Conservation (phyloP, 345 rosid species). For the Cardiospermum halicacabum region DNA sequence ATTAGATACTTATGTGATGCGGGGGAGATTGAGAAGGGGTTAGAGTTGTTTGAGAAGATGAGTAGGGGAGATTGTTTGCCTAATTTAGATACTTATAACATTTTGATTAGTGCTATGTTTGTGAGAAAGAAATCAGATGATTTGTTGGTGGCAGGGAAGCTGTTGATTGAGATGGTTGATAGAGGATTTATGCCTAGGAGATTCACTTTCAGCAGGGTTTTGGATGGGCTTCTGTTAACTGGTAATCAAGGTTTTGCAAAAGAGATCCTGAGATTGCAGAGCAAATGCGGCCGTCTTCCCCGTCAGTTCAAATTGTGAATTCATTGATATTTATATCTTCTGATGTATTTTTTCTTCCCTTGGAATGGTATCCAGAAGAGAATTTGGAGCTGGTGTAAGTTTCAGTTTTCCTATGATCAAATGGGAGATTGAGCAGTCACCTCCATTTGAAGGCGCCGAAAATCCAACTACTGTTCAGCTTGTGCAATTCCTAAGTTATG, state of each 20-base stretch:
- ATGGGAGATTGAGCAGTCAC: not conserved
- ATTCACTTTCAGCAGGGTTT: slow-evolving; percentile 66
- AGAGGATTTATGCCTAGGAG: slow-evolving; percentile 81
- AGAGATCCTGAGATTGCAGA: slow-evolving; percentile 70
- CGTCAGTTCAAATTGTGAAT: slow-evolving; percentile 45
- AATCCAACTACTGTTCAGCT: not conserved
- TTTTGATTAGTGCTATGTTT: slow-evolving; percentile 83
- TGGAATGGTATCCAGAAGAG: not conserved
- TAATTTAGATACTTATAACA: slow-evolving; percentile 78
- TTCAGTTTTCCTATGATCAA: not conserved
- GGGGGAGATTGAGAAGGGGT: slow-evolving; percentile 64
- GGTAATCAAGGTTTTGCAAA: slow-evolving; percentile 77
- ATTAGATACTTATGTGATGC: slow-evolving; percentile 63
- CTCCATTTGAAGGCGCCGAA: not conserved
- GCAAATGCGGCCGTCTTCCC: slow-evolving; percentile 55
- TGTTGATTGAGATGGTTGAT: slow-evolving; percentile 86
- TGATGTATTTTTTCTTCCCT: not conserved
- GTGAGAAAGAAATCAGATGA: slow-evolving; percentile 74
- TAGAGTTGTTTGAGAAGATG: slow-evolving; percentile 71
- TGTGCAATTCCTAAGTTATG: not conserved
- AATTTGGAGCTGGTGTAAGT: not conserved
- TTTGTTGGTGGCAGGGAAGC: slow-evolving; percentile 70
- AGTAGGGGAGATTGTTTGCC: slow-evolving; percentile 61
- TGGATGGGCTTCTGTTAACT: slow-evolving; percentile 77
- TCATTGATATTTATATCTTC: not conserved